phyloP scores from a whole-genome alignment of 768 basidiomycete species.

The Hortiboletus campestris region DNA sequence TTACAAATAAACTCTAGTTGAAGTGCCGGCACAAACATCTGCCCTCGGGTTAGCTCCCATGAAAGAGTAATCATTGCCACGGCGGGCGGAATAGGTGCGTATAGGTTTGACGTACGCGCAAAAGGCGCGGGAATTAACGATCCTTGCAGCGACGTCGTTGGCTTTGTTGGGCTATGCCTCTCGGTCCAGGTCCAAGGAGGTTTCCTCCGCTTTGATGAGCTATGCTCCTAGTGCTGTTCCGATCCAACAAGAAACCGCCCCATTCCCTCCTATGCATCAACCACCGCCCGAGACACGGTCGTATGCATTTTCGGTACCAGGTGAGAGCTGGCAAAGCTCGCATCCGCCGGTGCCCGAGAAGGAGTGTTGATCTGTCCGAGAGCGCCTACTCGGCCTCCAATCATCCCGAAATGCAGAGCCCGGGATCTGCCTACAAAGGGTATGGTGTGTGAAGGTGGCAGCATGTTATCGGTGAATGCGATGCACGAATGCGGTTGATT shows the following conservation, averaged over 20 bases:
- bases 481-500: too few relatives aligned
- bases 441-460: neutral
- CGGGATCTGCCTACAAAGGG: neutral
- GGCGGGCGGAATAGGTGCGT: conserved; percentile 5
- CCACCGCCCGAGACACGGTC: too few relatives aligned
- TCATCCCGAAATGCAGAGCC: neutral
- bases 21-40: conserved; percentile 8
- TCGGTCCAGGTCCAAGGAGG: too few relatives aligned
- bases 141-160: conserved; percentile 3
- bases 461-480: neutral
- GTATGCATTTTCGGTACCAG: too few relatives aligned
- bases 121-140: neutral
- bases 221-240: too few relatives aligned
- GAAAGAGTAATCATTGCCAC: neutral
- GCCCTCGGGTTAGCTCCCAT: conserved; percentile 3
- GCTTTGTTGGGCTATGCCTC: too few relatives aligned
- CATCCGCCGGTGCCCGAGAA: neutral
- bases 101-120: neutral
- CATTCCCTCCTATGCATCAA: too few relatives aligned
- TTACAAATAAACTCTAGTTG: neutral
- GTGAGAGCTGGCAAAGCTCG: too few relatives aligned
- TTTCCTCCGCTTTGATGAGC: too few relatives aligned
- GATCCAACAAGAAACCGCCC: too few relatives aligned
- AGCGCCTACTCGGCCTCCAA: too few relatives aligned
- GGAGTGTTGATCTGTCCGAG: neutral